Base-by-base conservation (phyloP, 2,329 filamentous ascomycete species). In the Sarocladium kiliense region DNA sequence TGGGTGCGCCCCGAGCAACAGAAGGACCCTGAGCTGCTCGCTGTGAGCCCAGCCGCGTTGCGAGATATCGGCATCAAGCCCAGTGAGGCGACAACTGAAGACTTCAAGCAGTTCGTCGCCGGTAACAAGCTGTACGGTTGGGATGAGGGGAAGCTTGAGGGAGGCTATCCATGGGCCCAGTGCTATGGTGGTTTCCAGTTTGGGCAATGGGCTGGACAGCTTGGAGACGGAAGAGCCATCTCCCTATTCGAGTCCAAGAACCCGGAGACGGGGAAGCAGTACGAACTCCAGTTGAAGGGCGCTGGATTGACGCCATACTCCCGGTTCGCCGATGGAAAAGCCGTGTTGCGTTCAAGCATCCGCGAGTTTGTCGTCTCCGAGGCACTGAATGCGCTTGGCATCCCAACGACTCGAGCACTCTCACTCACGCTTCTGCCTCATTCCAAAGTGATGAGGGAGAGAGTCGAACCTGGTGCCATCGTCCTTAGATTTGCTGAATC, bases 81-180 rank as follows among this genome's bases (percentile, higher is more conserved):
- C 1, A 82, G 81, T 2, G 88, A 94, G 61, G 84, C 86, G 47
- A 71, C 82, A 50, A 88, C 82, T 0, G 79, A 88, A 1, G 86
- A 89, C 11, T 97, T 97, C 68, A 80, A 82, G 58, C 78, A 88
- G 57, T 78, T 91, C 1, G 88, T 95, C 6, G 84, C 89, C 0
- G 94, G 94, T 2, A 96, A 94, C 67, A 86, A 84, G 65, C 80
- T 97, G 14, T 82, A 88, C 55, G 93, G 91, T 51, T 89, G 88
- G 82, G 81, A 91, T 60, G 81, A 87, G 57, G 79, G 84, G 56
- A 78, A 77, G 60, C 68, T 74, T 23, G 74, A 84, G 56, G 87
- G 88, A 19, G 85, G 94, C 42, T 99, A 99, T 68, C 93, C 94
- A 0, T 99, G 94, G 94, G 92, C 94, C 30, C 94, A 99, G 73